Base-by-base conservation (phyloP, 2,329 filamentous ascomycete genomes). In the Diaporthe citrichinensis region DNA sequence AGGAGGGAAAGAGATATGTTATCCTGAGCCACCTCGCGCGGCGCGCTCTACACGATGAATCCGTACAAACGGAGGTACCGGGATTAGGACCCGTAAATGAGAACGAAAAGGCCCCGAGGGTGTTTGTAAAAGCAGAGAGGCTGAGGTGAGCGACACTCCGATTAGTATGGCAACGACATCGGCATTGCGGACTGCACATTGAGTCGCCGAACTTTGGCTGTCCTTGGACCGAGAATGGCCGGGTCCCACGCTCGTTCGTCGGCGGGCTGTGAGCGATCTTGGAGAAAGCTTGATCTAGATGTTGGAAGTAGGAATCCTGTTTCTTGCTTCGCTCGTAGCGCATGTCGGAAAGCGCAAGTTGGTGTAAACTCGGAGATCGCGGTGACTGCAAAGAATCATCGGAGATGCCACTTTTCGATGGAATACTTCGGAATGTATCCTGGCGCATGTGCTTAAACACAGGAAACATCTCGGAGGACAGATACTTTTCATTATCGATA, bases 1-100 rank as follows among this genome's bases (percentile, higher is more conserved):
- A 69, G 14, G 65, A 55, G 10, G 65, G 65, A 25, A 69, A 69
- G 14, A 69, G 49, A 8, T 69, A 69, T 9, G 65, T 69, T 28
- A 69, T 69, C 49, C 49, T 39, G 31, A 69, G 49, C 65, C 65
- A 69, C 25, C 65, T 69, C n/a, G 65, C 65, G 15, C 65, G 65
- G 15, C 49, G 65, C n/a, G 49, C 34, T 55, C 12, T 53, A n/a
- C 65, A 69, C 8, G 65, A 28, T 2, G 23, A 20, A 41, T 69
- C 65, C 15, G 65, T 69, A 23, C 65, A 69, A 7, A 6, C 34
- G 3, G 15, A 39, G 4, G 8, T 20, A 4, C 49, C n/a, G 10
- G 65, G 23, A 10, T 55, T 55, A 1, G 65, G 49, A 41, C 65
- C 65, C 3, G 49, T 55, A 20, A 69, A 69, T 0, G 49, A 69